Evolutionary conservation across 257 asterid species (phyloP).

Genomic region (Solanum etuberosum): DNA sequence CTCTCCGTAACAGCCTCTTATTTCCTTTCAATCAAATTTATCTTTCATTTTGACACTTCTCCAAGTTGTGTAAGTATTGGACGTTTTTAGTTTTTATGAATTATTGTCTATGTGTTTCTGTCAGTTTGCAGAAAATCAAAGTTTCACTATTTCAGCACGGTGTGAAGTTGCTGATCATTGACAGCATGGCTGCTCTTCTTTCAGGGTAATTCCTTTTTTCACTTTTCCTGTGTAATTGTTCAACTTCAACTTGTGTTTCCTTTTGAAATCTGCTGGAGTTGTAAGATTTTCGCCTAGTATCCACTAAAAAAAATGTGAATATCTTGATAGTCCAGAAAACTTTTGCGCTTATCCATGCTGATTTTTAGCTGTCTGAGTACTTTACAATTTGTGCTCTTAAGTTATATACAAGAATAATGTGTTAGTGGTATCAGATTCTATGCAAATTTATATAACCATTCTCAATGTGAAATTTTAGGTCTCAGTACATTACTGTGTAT

Average conservation of each 20-base stretch:
- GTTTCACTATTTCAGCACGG: slow-evolving; percentile 48
- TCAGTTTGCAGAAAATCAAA: slow-evolving; percentile 69
- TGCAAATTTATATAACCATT: not conserved
- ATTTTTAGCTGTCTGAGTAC: not conserved
- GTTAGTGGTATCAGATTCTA: not conserved
- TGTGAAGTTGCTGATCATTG: slow-evolving; percentile 66
- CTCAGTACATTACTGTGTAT: not conserved
- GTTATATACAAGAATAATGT: not conserved
- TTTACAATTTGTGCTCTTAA: not conserved
- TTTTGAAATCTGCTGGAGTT: not conserved
- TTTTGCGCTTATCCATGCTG: not conserved
- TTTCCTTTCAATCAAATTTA: not conserved
- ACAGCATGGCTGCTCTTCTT: slow-evolving; percentile 85
- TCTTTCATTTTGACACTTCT: not conserved
- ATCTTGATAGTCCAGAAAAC: not conserved
- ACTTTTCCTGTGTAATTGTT: not conserved
- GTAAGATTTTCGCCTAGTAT: not conserved
- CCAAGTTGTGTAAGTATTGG: not conserved
- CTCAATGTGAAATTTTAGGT: not conserved
- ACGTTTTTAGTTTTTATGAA: not conserved
- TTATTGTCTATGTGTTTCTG: not conserved
- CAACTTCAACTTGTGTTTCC: not conserved
- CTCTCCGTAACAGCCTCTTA: not conserved
- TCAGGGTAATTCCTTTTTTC: slow-evolving; percentile 42
- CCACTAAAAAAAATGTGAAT: not conserved